Percentiles rank a stretch among this genome's conserved stretches.
These are phyloP conservation scores for Sporothrix pseudoabietina DNA, from an alignment of 2,329 filamentous ascomycete genomes.

Conservation along the genomic window DNA sequence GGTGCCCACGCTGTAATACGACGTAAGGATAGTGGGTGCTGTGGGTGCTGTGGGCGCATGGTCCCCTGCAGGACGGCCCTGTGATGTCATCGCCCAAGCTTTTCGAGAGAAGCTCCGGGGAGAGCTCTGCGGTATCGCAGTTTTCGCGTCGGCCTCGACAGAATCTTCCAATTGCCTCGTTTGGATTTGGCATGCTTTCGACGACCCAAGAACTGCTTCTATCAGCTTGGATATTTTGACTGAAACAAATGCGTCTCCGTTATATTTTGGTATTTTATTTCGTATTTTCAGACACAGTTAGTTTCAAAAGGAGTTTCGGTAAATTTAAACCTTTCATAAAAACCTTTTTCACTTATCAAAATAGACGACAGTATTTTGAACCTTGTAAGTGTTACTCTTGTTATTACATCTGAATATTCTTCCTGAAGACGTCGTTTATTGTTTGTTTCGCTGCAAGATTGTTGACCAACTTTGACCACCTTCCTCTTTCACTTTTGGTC, in stretches of 20 bases:
- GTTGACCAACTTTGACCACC: not conserved
- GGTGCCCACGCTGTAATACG: not conserved
- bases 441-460: too few species aligned
- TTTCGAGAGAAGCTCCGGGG: not conserved
- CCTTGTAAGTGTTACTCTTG: too few species aligned
- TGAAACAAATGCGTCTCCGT: not conserved
- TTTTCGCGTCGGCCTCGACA: too few species aligned
- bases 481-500: not conserved
- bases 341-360: not conserved
- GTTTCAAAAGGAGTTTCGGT: not conserved
- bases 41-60: not conserved
- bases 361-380: not conserved
- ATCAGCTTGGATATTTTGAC: not conserved
- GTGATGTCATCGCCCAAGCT: constrained; percentile 3
- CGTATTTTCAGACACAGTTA: too few species aligned
- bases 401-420: too few species aligned
- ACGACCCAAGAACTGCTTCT: not conserved
- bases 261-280: not conserved
- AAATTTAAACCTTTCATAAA: not conserved
- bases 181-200: not conserved
- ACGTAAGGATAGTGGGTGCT: too few species aligned
- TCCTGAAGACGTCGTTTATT: too few species aligned
- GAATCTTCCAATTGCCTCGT: not conserved
- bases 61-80: not conserved
- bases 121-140: constrained; percentile 1